Conservation (phyloP, 495 filamentous ascomycete species). For the Penicillium cinerascens region DNA sequence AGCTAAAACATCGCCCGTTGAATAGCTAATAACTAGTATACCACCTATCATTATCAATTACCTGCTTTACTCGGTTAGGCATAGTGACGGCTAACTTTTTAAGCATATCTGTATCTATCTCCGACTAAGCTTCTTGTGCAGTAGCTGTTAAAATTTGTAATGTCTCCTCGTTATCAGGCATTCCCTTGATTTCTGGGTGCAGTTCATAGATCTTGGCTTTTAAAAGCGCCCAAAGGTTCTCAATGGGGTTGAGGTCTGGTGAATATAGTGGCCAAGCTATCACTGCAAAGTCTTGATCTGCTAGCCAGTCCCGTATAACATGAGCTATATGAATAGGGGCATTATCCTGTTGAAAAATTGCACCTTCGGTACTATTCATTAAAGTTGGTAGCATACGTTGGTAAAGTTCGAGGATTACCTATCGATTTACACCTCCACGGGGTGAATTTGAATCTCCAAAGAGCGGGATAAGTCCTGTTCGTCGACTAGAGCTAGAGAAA, state of each 20-base stretch:
- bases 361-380: background rate
- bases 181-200: background rate
- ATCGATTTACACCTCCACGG: slow-evolving; percentile 6
- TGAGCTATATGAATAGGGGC: slow-evolving; percentile 9
- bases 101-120: background rate
- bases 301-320: slow-evolving; percentile 8
- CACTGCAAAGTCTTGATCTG: slow-evolving; percentile 1
- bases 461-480: slow-evolving; percentile 6
- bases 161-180: slow-evolving; percentile 1
- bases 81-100: slow-evolving; percentile 2
- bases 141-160: background rate
- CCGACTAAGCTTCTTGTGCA: slow-evolving; percentile 1
- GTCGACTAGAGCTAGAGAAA: slow-evolving; percentile 8
- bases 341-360: slow-evolving; percentile 21
- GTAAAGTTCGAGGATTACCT: slow-evolving; percentile 7
- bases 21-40: slow-evolving; percentile 5
- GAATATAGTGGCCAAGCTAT: slow-evolving; percentile 10
- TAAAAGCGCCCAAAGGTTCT: slow-evolving; percentile 19
- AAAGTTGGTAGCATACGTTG: slow-evolving; percentile 5
- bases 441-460: slow-evolving; percentile 1
- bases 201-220: slow-evolving; percentile 13
- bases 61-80: background rate
- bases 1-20: too few species aligned
- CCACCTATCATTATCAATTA: slow-evolving; percentile 1
- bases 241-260: slow-evolving; percentile 13